Conservation (phyloP, 352 stramenopile genomes). For the Pythium folliculosum region DNA sequence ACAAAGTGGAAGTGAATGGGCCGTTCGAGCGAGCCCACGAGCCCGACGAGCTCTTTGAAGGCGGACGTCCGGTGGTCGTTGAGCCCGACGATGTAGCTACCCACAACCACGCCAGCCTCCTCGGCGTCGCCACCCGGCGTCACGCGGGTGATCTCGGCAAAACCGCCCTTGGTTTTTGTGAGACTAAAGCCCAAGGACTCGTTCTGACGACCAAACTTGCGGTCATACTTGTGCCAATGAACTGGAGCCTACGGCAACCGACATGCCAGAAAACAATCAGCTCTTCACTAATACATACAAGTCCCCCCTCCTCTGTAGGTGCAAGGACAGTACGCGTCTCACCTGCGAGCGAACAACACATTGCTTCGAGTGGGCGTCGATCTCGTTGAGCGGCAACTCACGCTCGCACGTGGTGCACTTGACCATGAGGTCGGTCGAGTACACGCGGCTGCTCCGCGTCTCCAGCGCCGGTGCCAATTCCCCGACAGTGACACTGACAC, state of each 20-base stretch:
- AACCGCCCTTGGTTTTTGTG: slow-evolving; percentile 63
- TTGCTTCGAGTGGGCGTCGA: slow-evolving; percentile 64
- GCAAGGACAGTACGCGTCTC: neutral
- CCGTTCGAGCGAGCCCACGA: slow-evolving; percentile 48
- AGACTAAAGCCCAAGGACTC: slow-evolving; percentile 71
- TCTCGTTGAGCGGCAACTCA: slow-evolving; percentile 43
- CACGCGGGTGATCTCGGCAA: slow-evolving; percentile 74
- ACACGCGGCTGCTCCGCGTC: slow-evolving; percentile 4
- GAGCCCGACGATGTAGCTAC: slow-evolving; percentile 74
- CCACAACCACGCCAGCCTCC: slow-evolving; percentile 58
- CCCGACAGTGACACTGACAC: neutral
- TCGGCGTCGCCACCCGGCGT: slow-evolving; percentile 59
- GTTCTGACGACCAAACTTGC: slow-evolving; percentile 42
- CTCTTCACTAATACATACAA: neutral
- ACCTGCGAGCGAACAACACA: slow-evolving; percentile 55
- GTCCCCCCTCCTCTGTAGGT: too few species aligned
- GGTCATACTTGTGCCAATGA: slow-evolving; percentile 65
- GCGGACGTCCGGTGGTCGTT: slow-evolving; percentile 55
- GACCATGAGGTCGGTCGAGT: slow-evolving; percentile 32
- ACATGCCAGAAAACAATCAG: neutral
- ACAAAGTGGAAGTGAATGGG: slow-evolving; percentile 75
- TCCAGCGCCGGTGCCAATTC: neutral
- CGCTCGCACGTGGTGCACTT: slow-evolving; percentile 76
- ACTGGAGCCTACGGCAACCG: slow-evolving; percentile 1
- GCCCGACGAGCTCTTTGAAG: slow-evolving; percentile 75